Evolutionary conservation across 352 stramenopile genomes (phyloP).

Genomic region (Phytopythium mirpurense): DNA sequence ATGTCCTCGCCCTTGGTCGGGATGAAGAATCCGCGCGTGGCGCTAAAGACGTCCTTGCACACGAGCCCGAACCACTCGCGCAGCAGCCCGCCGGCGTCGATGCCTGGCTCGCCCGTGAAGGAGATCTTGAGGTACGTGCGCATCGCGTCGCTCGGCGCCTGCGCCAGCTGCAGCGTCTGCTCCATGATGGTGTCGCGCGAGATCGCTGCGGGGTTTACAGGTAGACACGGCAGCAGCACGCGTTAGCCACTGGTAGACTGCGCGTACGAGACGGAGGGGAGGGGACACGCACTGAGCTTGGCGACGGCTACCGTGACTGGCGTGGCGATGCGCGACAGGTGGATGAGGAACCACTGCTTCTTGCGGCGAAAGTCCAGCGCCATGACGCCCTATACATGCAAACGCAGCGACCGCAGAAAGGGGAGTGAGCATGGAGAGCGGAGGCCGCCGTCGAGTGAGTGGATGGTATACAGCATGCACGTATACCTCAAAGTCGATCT

Average conservation of each 20-base stretch:
- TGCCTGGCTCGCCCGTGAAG: conserved; percentile 75
- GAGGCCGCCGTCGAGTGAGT: too few relatives aligned
- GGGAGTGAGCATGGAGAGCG: too few relatives aligned
- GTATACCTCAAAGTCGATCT: conserved; percentile 55
- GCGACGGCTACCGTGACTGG: conserved; percentile 54
- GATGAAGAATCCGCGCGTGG: conserved; percentile 68
- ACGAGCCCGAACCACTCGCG: conserved; percentile 83
- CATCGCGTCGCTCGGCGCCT: conserved; percentile 32
- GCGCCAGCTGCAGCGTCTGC: conserved; percentile 41
- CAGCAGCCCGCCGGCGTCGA: conserved; percentile 74
- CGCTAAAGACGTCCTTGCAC: conserved; percentile 54
- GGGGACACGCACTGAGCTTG: conserved; percentile 50
- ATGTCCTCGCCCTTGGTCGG: conserved; percentile 32
- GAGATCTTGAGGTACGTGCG: conserved; percentile 79
- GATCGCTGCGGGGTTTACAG: conserved; percentile 22
- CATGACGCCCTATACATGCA: conserved; percentile 59
- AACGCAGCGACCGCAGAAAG: too few relatives aligned
- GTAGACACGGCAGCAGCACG: neutral
- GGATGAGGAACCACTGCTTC: conserved; percentile 81
- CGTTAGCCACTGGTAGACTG: neutral
- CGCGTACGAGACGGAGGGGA: neutral
- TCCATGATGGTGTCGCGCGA: conserved; percentile 51
- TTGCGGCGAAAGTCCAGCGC: conserved; percentile 71
- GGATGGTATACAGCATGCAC: too few relatives aligned
- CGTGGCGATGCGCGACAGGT: conserved; percentile 58